Conservation (phyloP, 164 flowering plant genomes). For the Piper betle region DNA sequence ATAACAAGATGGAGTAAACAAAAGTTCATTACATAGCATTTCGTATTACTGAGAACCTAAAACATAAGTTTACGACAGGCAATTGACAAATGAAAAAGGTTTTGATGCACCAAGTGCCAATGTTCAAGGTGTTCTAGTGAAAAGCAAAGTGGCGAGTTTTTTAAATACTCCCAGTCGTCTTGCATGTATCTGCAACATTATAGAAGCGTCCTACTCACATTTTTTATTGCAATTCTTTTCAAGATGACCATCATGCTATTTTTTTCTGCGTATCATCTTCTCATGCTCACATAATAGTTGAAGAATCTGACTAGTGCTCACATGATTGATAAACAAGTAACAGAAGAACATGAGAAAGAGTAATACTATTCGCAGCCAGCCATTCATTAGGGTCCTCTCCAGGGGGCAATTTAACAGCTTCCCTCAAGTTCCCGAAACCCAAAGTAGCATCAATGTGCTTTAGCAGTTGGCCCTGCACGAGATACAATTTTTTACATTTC, state of each 20-base stretch:
- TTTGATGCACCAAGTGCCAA: not conserved
- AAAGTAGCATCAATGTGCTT: constrained; percentile 61
- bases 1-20: not conserved
- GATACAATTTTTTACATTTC: no score
- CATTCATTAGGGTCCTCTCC: constrained; percentile 69
- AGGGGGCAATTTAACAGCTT: constrained; percentile 61
- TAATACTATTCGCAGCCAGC: constrained; percentile 63
- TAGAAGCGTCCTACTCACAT: not conserved
- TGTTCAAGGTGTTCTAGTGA: no score
- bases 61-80: not conserved
- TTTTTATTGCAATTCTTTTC: not conserved
- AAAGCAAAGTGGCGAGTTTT: no score
- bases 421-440: constrained; percentile 70
- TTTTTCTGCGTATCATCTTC: no score
- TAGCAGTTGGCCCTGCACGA: constrained; percentile 58
- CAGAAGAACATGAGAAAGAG: not conserved
- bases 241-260: no score
- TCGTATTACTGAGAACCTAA: not conserved
- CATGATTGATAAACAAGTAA: no score
- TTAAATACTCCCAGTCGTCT: no score
- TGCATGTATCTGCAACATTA: not conserved
- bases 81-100: not conserved
- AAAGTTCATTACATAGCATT: not conserved
- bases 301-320: not conserved
- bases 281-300: no score